phyloP scores from a whole-genome alignment of 2,329 filamentous ascomycete genomes.

The Bipolaris sorokiniana region DNA sequence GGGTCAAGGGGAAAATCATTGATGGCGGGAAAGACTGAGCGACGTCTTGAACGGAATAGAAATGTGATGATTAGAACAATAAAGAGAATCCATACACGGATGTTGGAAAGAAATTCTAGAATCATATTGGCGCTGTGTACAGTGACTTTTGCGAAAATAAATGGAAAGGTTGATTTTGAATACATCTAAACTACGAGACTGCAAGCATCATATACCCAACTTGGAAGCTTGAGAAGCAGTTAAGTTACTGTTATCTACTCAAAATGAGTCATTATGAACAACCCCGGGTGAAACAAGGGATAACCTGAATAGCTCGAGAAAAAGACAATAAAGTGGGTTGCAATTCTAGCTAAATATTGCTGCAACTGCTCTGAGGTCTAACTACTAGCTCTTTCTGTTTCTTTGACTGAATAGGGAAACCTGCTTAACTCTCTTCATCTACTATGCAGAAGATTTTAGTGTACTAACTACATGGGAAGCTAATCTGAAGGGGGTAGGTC shows the following conservation, averaged over 20 bases:
- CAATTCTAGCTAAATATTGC: too few species aligned
- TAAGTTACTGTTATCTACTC: neutral
- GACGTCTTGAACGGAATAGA: neutral
- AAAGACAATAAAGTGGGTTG: neutral
- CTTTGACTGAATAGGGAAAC: neutral
- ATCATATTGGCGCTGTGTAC: neutral
- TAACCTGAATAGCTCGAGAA: too few species aligned
- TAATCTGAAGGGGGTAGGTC: too few species aligned
- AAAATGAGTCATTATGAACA: neutral
- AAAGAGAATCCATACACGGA: neutral
- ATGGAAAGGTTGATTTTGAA: neutral
- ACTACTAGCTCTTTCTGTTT: neutral
- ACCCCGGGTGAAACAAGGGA: too few species aligned
- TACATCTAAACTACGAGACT: neutral
- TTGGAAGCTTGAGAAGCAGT: neutral
- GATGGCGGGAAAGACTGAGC: neutral
- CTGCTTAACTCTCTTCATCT: too few species aligned
- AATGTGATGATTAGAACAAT: neutral
- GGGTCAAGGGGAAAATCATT: neutral
- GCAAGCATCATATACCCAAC: neutral
- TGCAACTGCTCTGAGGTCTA: too few species aligned
- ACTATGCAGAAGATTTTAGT: too few species aligned
- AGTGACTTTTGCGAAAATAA: neutral
- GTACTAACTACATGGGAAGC: too few species aligned
- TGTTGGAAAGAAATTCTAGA: neutral